These are phyloP conservation scores for Lizonia empirigonia DNA, from an alignment of 2,329 filamentous ascomycete genomes.

Conservation along the genomic window DNA sequence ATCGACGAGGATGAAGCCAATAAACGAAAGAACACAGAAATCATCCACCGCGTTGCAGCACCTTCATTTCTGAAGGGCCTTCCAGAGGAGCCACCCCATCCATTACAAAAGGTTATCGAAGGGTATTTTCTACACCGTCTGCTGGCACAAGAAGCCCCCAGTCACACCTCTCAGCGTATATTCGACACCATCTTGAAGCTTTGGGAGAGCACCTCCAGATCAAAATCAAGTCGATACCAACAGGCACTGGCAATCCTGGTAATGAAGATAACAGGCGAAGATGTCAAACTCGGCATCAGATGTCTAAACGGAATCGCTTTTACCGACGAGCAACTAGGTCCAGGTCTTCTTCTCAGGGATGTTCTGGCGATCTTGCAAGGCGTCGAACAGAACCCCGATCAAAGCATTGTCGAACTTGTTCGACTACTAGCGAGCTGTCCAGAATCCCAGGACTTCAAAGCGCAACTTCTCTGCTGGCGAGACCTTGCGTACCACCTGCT, in stretches of 20 bases:
- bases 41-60: not conserved
- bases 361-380: conserved; percentile 18
- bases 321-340: conserved; percentile 5
- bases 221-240: conserved; percentile 10
- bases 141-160: conserved; percentile 15
- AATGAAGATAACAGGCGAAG: conserved; percentile 7
- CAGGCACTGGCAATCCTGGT: conserved; percentile 27
- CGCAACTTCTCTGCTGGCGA: conserved; percentile 28
- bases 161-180: conserved; percentile 12
- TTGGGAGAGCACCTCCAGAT: conserved; percentile 23
- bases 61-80: not conserved
- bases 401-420: conserved; percentile 25
- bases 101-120: conserved; percentile 24
- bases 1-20: not conserved
- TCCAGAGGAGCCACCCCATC: not conserved
- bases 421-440: conserved; percentile 20
- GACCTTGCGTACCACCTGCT: conserved; percentile 26
- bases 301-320: conserved; percentile 29
- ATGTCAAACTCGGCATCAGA: conserved; percentile 18
- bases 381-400: conserved; percentile 6
- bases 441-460: not conserved
- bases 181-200: conserved; percentile 26
- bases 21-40: too few relatives aligned
- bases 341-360: conserved; percentile 18
- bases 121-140: conserved; percentile 26